Evolutionary conservation across 2,329 filamentous ascomycete genomes (phyloP).

Genomic region (Ophiostoma pallidulum): DNA sequence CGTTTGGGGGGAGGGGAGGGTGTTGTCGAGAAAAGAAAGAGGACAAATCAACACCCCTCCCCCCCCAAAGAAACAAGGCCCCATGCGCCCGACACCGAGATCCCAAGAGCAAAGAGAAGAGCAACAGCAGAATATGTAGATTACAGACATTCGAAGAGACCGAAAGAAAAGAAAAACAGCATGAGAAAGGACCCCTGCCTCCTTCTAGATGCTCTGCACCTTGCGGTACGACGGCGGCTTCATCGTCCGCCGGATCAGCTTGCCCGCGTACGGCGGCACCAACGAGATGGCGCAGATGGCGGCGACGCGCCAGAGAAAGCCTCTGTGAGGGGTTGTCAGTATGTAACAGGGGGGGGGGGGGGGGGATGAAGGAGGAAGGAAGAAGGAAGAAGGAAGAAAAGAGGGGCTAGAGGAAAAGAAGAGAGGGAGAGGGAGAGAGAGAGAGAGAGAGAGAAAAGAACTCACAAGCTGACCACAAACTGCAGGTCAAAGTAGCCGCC

Average conservation of each 20-base stretch:
- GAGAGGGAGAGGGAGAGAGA: not conserved
- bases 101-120: no score
- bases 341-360: not conserved
- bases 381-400: conserved; percentile 6
- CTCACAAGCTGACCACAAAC: conserved; percentile 63
- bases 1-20: no score
- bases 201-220: conserved; percentile 58
- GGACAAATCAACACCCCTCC: no score
- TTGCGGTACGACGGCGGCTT: conserved; percentile 93
- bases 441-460: conserved; percentile 12
- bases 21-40: no score
- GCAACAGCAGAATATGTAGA: no score
- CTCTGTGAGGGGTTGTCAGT: conserved; percentile 37
- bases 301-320: conserved; percentile 78
- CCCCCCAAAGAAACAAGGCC: no score
- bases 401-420: not conserved
- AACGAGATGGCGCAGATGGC: conserved; percentile 74
- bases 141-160: no score
- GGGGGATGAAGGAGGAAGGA: no score
- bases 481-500: conserved; percentile 80
- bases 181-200: not conserved
- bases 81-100: no score
- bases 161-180: no score
- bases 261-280: conserved; percentile 78
- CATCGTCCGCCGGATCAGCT: conserved; percentile 74